Evolutionary conservation across 2,329 filamentous ascomycete genomes (phyloP), one percentile per base, ranked within the genome.

Genomic region (Sporothrix humicola): DNA sequence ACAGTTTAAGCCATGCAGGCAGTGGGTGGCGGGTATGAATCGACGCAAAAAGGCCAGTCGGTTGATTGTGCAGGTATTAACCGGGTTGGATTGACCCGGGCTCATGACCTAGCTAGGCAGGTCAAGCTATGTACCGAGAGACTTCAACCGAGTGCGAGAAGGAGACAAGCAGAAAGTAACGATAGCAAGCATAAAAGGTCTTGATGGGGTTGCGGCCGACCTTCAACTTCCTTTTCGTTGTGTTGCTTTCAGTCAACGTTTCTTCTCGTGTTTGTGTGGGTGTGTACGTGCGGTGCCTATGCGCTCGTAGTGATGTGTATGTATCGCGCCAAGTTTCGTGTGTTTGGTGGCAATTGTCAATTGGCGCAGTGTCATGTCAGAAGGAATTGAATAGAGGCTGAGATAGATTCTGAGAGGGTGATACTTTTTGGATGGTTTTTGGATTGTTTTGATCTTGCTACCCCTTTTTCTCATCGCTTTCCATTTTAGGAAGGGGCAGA

Each of bases 61-160:
- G 68, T 59, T 66, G 68, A 71, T 66, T 73, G 68, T 37, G 15
- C 72, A 66, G 58, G 72, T 73, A 73, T 73, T 71, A 73, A 71
- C 72, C 72, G 72, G 72, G 58, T 66, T 73, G 72, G 72, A 73
- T 73, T 73, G 68, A 71, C 72, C 72, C 72, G 72, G 72, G 48
- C 68, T 68, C 72, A 73, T 71, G 72, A 73, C 72, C 72, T 58
- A 71, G 58, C 58, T 59, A 73, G 72, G 72, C 72, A 73, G 72
- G 68, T 71, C 68, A 37, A 59, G 44, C 31, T 46, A 37, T 17
- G 72, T 71, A 73, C 68, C 59, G 59, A 52, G 23, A 42, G 58
- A 66, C 72, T 71, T 66, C 23, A 42, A 17, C 37, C 52, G 63
- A n/a, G 63, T n/a, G n/a, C 23, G 15, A 50, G 12, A 46, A 15